Percentiles rank a stretch among this genome's conserved stretches.
These are phyloP conservation scores for Suillus subalutaceus DNA, from an alignment of 768 basidiomycete genomes.

Conservation along the genomic window DNA sequence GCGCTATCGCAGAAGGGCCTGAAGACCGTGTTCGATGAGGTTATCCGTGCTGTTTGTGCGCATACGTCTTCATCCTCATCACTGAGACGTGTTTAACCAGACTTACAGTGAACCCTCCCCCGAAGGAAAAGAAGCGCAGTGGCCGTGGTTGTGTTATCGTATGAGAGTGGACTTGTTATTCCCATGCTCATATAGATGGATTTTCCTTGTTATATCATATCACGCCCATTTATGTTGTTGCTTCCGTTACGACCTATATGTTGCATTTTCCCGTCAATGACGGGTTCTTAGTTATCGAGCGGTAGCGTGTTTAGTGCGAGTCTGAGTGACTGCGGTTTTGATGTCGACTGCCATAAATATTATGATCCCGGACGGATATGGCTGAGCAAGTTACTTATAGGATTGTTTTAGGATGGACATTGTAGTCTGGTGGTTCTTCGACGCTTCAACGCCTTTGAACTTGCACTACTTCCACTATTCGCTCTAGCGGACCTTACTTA, in stretches of 20 bases:
- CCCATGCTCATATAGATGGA: constrained; percentile 34
- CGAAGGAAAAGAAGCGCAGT: constrained; percentile 53
- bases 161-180: constrained; percentile 43
- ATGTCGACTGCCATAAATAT: constrained; percentile 15
- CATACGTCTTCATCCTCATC: constrained; percentile 25
- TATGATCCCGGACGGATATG: background rate
- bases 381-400: background rate
- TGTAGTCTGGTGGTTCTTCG: background rate
- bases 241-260: constrained; percentile 69
- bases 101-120: constrained; percentile 72
- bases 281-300: constrained; percentile 26
- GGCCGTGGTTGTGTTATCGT: constrained; percentile 69
- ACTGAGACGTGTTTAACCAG: constrained; percentile 10
- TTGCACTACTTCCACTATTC: background rate
- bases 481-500: background rate
- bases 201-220: constrained; percentile 44
- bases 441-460: constrained; percentile 7
- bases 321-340: constrained; percentile 13
- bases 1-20: constrained; percentile 97
- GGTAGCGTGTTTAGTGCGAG: constrained; percentile 35
- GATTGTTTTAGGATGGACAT: background rate
- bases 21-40: constrained; percentile 99
- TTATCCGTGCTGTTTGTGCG: constrained; percentile 94
- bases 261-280: constrained; percentile 36
- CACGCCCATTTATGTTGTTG: constrained; percentile 71